A percentile compares a stretch with the other conserved stretches of the same genome.
Evolutionary conservation across 2,329 filamentous ascomycete species (phyloP).

Genomic region (Macroventuria anomochaeta): DNA sequence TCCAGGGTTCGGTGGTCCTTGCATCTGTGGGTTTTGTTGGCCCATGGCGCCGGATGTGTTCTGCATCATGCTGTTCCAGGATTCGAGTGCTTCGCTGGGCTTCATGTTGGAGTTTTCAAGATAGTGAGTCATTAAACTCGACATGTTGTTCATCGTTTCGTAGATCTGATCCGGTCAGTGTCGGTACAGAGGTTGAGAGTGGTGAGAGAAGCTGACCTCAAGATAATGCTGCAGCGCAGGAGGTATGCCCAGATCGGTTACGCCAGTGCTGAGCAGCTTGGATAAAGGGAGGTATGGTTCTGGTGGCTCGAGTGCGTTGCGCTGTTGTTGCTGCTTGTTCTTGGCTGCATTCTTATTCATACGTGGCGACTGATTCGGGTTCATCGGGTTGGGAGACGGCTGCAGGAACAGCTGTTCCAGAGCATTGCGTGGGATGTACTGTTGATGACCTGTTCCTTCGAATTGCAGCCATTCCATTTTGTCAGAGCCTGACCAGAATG

Average conservation of each 20-base stretch:
- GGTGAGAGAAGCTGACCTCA: slow-evolving; percentile 58
- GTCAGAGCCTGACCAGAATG: slow-evolving; percentile 76
- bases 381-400: slow-evolving; percentile 54
- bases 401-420: slow-evolving; percentile 56
- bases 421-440: slow-evolving; percentile 77
- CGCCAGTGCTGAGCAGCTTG: slow-evolving; percentile 54
- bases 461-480: slow-evolving; percentile 89
- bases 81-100: slow-evolving; percentile 62
- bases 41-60: slow-evolving; percentile 29
- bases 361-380: slow-evolving; percentile 63
- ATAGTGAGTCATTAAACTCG: slow-evolving; percentile 64
- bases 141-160: slow-evolving; percentile 71
- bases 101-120: slow-evolving; percentile 60
- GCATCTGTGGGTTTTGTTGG: slow-evolving; percentile 32
- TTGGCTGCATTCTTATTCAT: slow-evolving; percentile 63
- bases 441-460: slow-evolving; percentile 75
- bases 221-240: slow-evolving; percentile 65
- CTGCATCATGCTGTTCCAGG: slow-evolving; percentile 57
- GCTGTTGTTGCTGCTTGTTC: slow-evolving; percentile 51
- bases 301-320: slow-evolving; percentile 31
- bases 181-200: slow-evolving; percentile 19
- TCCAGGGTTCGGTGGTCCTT: slow-evolving; percentile 34
- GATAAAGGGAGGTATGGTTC: slow-evolving; percentile 54
- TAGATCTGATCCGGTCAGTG: slow-evolving; percentile 57
- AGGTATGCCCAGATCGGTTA: slow-evolving; percentile 62